Percentiles rank a stretch among this genome's conserved stretches.
Evolutionary conservation across 2,329 filamentous ascomycete species (phyloP).

Genomic region (Chaetothyriales sp.): DNA sequence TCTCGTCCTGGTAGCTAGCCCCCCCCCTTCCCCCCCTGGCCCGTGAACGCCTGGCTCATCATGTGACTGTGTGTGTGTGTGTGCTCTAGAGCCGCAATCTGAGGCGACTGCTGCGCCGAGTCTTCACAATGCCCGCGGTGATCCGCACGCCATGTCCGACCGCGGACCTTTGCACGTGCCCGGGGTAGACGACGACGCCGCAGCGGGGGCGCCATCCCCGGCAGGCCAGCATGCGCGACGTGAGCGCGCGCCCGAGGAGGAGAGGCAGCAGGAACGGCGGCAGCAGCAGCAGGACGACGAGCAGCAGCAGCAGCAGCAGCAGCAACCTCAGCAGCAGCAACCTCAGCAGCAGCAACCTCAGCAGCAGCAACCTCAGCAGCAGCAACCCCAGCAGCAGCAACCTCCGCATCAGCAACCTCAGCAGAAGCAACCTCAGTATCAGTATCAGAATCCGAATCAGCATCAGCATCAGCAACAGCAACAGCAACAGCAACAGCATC

Average conservation of each 20-base stretch:
- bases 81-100: not conserved
- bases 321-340: not conserved
- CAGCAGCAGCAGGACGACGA: not conserved
- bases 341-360: not conserved
- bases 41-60: not conserved
- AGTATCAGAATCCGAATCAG: not conserved
- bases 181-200: not conserved
- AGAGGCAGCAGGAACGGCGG: not conserved
- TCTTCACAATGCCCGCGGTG: slow-evolving; percentile 11
- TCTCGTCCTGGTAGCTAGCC: not conserved
- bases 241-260: slow-evolving; percentile 3
- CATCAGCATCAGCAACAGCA: not conserved
- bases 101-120: not conserved
- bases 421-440: not conserved
- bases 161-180: slow-evolving; percentile 9
- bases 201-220: not conserved
- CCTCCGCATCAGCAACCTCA: not conserved
- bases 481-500: not conserved
- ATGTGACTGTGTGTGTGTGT: not conserved
- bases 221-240: not conserved
- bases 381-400: too few relatives aligned
- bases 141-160: slow-evolving; percentile 14
- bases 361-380: too few relatives aligned
- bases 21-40: not conserved
- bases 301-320: not conserved